These are phyloP conservation scores for Zygoascus flipseniorum DNA, from an alignment of 805 yeast genomes.

Conservation along the genomic window DNA sequence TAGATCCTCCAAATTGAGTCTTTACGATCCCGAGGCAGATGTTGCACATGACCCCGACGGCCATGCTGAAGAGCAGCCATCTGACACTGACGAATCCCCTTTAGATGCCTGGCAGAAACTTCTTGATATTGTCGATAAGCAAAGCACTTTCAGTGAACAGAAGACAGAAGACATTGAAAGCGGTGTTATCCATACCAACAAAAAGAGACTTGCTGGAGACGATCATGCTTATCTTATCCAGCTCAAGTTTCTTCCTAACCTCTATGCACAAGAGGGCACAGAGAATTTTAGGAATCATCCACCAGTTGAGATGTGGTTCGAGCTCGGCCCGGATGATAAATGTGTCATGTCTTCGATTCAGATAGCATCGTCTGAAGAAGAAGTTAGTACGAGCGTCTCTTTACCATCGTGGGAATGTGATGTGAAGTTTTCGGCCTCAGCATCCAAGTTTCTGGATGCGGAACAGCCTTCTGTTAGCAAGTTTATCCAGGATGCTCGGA, in stretches of 20 bases:
- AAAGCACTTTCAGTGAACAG: background rate
- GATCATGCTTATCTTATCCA: conserved; percentile 34
- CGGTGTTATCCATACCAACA: background rate
- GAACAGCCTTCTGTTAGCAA: conserved; percentile 36
- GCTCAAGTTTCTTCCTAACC: conserved; percentile 39
- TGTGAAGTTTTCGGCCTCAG: conserved; percentile 34
- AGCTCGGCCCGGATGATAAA: conserved; percentile 30
- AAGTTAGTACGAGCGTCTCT: conserved; percentile 35
- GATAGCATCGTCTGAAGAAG: conserved; percentile 39
- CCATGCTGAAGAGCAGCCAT: background rate
- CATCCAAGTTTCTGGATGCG: conserved; percentile 24
- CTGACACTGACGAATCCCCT: background rate
- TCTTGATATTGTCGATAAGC: background rate
- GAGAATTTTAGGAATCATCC: conserved; percentile 33
- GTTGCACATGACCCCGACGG: conserved; percentile 7
- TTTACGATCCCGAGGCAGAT: conserved; percentile 9
- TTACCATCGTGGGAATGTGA: conserved; percentile 38
- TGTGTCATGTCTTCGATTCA: conserved; percentile 35
- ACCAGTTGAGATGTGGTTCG: conserved; percentile 50
- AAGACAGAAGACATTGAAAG: background rate
- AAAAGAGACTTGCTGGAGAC: conserved; percentile 9
- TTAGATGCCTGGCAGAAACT: conserved; percentile 4
- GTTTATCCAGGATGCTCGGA: conserved; percentile 32
- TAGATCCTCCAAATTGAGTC: conserved; percentile 17
- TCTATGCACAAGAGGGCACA: conserved; percentile 20